Evolutionary conservation across 371 early-diverging fungal species (phyloP), one percentile per base, ranked within the genome.

Genomic region (Mortierella sp.): DNA sequence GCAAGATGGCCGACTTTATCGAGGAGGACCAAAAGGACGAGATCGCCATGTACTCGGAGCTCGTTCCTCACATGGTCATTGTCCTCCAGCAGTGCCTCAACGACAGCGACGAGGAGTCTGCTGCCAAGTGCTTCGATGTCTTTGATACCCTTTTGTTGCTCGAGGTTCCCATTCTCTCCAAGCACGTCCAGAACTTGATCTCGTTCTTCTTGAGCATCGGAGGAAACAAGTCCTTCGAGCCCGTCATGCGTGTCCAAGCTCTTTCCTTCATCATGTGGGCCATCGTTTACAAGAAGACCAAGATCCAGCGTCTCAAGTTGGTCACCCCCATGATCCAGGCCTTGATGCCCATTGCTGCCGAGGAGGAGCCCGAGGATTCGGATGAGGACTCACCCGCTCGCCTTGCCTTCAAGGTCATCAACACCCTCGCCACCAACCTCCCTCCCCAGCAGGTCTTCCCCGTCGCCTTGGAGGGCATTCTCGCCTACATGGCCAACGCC

Each of bases 381-480:
- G 94, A 95, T 79, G 96, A 96, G 37, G 96, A 96, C 66, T 92
- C 94, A 55, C 94, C 96, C 22, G 92, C 95, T 68, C 88, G 92
- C 52, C 90, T 92, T 43, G 91, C 93, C 26, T 87, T 90, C 85
- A 92, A 92, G 79, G 90, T 93, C 14, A 87, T 95, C 65, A 94
- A 92, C 74, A 88, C 93, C 37, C 79, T 97, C 65, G 91, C 96
- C 29, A 92, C 92, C 66, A 92, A 93, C 73, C 88, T 96, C 74
- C 94, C 97, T 64, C 95, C 97, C 58, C 91, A 92, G 80, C 94
- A 95, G 78, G 94, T 97, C n/a, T 96, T 96, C 86, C 95, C 95
- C 11, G 86, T 90, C 9, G 91, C 95, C 43, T 89, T 93, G 86
- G 87, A 92, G 26, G 86, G 91, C 66, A 92, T 96, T 48, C 79